Evolutionary conservation across 768 basidiomycete genomes (phyloP).

Genomic region (Collybia mongolica): DNA sequence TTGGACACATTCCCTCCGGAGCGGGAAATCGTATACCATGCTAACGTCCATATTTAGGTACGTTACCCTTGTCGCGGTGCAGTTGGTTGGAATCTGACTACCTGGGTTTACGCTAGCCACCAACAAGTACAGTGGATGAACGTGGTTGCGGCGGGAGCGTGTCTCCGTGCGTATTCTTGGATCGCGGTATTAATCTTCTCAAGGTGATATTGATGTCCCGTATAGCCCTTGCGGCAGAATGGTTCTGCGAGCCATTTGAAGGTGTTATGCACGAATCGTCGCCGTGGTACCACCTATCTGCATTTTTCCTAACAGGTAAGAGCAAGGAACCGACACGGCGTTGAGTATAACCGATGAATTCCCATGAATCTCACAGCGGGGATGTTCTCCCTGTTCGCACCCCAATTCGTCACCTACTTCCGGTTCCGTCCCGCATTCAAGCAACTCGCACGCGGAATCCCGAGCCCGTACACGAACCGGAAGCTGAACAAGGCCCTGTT

Average conservation of each 20-base stretch:
- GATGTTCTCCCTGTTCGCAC: constrained; percentile 10
- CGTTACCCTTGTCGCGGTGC: neutral
- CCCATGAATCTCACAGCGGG: neutral
- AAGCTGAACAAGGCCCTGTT: constrained; percentile 9
- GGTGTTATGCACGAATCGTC: constrained; percentile 1
- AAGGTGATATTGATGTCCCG: neutral
- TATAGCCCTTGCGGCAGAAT: constrained; percentile 1
- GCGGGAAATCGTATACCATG: constrained; percentile 7
- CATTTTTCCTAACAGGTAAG: constrained; percentile 8
- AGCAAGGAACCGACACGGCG: neutral
- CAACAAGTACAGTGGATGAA: constrained; percentile 7
- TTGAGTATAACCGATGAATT: neutral
- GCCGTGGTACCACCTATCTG: constrained; percentile 8
- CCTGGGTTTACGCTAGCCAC: neutral
- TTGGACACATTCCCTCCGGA: constrained; percentile 6
- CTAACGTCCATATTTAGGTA: constrained; percentile 8
- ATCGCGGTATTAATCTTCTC: neutral
- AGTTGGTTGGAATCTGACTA: no score
- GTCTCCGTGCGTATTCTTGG: constrained; percentile 1
- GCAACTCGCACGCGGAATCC: constrained; percentile 7
- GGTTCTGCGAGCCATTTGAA: constrained; percentile 5
- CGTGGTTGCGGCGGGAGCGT: constrained; percentile 3
- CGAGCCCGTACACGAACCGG: constrained; percentile 4
- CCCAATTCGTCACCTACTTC: constrained; percentile 5
- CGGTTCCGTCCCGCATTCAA: constrained; percentile 6